phyloP scores from a whole-genome alignment of 768 basidiomycete genomes.

The Saitozyma podzolica region DNA sequence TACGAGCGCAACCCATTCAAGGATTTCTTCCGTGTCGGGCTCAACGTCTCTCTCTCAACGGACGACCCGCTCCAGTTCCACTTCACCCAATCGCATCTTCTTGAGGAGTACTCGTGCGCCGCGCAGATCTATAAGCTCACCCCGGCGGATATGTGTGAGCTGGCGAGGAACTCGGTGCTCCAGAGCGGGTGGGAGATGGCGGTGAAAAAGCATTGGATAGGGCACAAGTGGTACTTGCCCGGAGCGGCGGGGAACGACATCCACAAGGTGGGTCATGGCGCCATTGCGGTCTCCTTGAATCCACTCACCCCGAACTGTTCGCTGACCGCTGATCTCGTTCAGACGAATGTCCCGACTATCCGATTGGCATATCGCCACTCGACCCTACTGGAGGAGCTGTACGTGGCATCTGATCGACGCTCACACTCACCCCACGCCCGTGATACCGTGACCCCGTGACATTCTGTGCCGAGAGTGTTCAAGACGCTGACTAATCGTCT shows the following conservation, averaged over 20 bases:
- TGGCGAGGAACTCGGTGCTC: constrained; percentile 95
- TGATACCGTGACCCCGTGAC: no score
- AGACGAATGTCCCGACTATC: constrained; percentile 97
- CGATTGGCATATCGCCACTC: constrained; percentile 87
- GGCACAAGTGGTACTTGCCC: constrained; percentile 87
- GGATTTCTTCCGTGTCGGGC: constrained; percentile 91
- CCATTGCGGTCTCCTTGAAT: not conserved
- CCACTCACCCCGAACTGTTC: not conserved
- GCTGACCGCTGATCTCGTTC: not conserved
- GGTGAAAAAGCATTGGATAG: constrained; percentile 76
- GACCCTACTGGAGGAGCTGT: constrained; percentile 81
- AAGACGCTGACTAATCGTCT: no score
- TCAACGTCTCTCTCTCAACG: constrained; percentile 91
- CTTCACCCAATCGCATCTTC: constrained; percentile 78
- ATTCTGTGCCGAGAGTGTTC: constrained; percentile 5
- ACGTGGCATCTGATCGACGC: constrained; percentile 11
- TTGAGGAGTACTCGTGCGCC: constrained; percentile 94
- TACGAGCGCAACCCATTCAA: constrained; percentile 97
- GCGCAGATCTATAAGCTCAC: constrained; percentile 98
- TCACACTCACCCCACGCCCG: not conserved
- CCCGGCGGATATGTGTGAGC: constrained; percentile 75
- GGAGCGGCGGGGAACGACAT: constrained; percentile 95
- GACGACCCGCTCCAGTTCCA: constrained; percentile 71
- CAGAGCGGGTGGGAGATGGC: constrained; percentile 99
- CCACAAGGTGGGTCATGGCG: constrained; percentile 67